A percentile compares a stretch with the other conserved stretches of the same genome.
These are phyloP conservation scores for Falciphora oryzae DNA, from an alignment of 2,329 filamentous ascomycete genomes.

Conservation along the genomic window DNA sequence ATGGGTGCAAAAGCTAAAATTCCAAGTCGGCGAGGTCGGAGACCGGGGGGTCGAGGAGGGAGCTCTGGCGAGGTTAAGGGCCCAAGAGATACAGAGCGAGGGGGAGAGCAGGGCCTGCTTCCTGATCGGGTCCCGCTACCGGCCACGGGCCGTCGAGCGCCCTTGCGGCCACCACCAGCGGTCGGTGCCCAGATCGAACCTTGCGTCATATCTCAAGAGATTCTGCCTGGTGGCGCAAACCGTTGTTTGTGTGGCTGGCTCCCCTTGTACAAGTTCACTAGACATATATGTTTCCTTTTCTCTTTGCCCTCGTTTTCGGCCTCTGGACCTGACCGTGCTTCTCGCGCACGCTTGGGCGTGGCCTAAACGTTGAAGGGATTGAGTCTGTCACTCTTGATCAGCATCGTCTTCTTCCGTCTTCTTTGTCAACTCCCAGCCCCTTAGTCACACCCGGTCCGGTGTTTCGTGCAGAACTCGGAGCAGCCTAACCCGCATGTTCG, in stretches of 20 bases:
- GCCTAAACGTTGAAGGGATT: too few species aligned
- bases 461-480: too few species aligned
- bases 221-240: not conserved
- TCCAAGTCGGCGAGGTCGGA: not conserved
- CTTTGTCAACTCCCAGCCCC: too few species aligned
- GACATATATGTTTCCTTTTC: not conserved
- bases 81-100: not conserved
- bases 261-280: not conserved
- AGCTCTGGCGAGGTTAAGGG: not conserved
- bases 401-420: too few species aligned
- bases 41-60: not conserved
- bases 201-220: not conserved
- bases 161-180: not conserved
- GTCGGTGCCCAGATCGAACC: not conserved
- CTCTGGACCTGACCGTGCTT: not conserved
- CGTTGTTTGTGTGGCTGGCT: too few species aligned
- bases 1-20: not conserved
- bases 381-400: too few species aligned
- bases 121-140: not conserved
- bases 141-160: not conserved
- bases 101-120: not conserved
- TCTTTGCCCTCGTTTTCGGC: not conserved
- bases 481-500: too few species aligned
- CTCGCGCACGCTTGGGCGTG: too few species aligned
- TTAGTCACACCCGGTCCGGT: too few species aligned